phyloP scores from a whole-genome alignment of 2,329 filamentous ascomycete species.

The Alternaria arborescens region DNA sequence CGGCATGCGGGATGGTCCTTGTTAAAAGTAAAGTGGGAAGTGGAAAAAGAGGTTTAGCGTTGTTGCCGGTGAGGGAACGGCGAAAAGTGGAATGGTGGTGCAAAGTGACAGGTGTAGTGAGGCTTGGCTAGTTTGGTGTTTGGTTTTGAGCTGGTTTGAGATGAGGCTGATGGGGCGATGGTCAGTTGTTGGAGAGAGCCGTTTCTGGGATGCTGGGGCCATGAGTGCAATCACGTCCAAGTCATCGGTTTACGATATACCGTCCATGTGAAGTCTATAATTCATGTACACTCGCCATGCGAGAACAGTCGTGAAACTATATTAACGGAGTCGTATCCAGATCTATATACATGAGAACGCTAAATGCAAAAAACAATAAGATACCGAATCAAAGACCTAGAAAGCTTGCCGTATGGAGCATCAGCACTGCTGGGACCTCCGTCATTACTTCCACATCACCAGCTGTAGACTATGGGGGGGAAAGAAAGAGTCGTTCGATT shows the following conservation, averaged over 20 bases:
- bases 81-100: conserved; percentile 2
- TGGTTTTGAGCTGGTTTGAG: not conserved
- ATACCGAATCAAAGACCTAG: conserved; percentile 11
- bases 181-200: not conserved
- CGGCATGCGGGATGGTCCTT: conserved; percentile 7
- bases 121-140: not conserved
- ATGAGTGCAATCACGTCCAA: not conserved
- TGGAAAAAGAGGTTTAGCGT: conserved; percentile 2
- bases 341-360: conserved; percentile 26
- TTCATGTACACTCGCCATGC: not conserved
- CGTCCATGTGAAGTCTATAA: not conserved
- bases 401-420: not conserved
- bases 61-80: not conserved
- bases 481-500: conserved; percentile 33
- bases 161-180: not conserved
- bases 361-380: conserved; percentile 22
- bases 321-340: conserved; percentile 3
- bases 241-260: not conserved
- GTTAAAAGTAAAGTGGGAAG: not conserved
- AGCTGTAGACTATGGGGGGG: conserved; percentile 24
- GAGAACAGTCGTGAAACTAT: not conserved
- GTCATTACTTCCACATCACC: conserved; percentile 7
- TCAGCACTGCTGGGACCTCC: conserved; percentile 10
- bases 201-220: not conserved
- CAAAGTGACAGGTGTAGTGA: not conserved